Percentiles rank a stretch among this genome's conserved stretches.
phyloP scores from a whole-genome alignment of 345 rosid genomes.

The Pistacia atlantica region DNA sequence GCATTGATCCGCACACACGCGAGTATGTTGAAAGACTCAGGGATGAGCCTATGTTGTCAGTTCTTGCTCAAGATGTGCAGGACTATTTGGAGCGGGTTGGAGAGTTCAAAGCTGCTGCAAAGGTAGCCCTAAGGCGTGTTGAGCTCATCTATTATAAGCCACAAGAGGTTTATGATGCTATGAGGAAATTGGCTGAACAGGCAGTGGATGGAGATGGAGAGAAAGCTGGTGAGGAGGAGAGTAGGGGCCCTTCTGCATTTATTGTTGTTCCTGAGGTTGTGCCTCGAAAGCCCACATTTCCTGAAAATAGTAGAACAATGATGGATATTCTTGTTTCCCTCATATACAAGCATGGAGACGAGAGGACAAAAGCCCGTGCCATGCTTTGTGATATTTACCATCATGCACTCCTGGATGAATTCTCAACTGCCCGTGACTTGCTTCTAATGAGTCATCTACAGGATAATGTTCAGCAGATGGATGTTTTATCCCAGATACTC shows the following conservation, averaged over 20 bases:
- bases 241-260: constrained; percentile 67
- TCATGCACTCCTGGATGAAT: constrained; percentile 83
- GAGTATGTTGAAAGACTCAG: constrained; percentile 85
- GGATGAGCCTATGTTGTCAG: constrained; percentile 84
- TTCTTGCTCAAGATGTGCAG: constrained; percentile 91
- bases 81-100: constrained; percentile 68
- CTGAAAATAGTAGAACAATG: constrained; percentile 81
- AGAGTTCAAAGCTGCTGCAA: constrained; percentile 80
- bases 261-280: constrained; percentile 75
- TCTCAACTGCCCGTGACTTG: constrained; percentile 76
- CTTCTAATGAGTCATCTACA: constrained; percentile 93
- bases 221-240: constrained; percentile 59
- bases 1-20: constrained; percentile 93
- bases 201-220: constrained; percentile 50
- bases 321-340: constrained; percentile 88
- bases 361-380: constrained; percentile 95
- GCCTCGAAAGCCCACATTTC: constrained; percentile 86
- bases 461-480: constrained; percentile 87
- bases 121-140: constrained; percentile 76
- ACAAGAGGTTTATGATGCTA: constrained; percentile 91
- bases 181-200: constrained; percentile 87
- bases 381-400: constrained; percentile 97
- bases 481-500: constrained; percentile 90
- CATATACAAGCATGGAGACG: constrained; percentile 90
- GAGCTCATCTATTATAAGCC: constrained; percentile 92